phyloP scores from a whole-genome alignment of 163 green algal genomes.

The Dunaliella salina region DNA sequence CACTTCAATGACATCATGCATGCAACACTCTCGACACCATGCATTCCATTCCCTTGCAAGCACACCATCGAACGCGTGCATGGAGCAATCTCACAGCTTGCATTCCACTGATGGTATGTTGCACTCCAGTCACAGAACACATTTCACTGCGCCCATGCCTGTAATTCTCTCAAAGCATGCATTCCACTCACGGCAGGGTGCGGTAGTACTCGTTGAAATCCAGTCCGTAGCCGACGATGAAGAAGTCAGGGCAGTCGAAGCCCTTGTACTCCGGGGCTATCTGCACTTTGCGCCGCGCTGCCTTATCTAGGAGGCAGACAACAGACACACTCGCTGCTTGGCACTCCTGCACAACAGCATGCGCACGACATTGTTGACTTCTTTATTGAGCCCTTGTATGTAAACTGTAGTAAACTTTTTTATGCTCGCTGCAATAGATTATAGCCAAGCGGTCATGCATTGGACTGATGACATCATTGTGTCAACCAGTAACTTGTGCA shows the following conservation, averaged over 20 bases:
- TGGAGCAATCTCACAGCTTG: conserved; percentile 28
- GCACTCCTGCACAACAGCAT: conserved; percentile 6
- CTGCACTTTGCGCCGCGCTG: conserved; percentile 40
- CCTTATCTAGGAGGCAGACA: conserved; percentile 66
- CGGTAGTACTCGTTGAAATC: conserved; percentile 82
- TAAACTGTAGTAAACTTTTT: too few species aligned
- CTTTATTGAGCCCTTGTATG: too few species aligned
- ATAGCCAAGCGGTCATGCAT: too few species aligned
- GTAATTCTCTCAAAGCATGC: conserved; percentile 27
- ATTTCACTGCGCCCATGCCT: too few species aligned
- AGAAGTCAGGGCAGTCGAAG: conserved; percentile 69
- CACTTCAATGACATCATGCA: too few species aligned
- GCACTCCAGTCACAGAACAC: background rate
- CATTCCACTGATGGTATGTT: conserved; percentile 9
- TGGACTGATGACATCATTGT: too few species aligned
- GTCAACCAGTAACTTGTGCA: too few species aligned
- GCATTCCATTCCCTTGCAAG: too few species aligned
- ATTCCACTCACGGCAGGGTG: conserved; percentile 74
- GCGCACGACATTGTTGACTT: too few species aligned
- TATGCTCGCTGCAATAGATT: too few species aligned
- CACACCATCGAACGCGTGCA: too few species aligned
- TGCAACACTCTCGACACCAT: too few species aligned
- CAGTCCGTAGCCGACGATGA: conserved; percentile 90
- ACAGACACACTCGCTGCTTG: conserved; percentile 14
- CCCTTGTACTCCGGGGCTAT: conserved; percentile 26